phyloP scores from a whole-genome alignment of 331 rosid genomes.

The Telfairia occidentalis region DNA sequence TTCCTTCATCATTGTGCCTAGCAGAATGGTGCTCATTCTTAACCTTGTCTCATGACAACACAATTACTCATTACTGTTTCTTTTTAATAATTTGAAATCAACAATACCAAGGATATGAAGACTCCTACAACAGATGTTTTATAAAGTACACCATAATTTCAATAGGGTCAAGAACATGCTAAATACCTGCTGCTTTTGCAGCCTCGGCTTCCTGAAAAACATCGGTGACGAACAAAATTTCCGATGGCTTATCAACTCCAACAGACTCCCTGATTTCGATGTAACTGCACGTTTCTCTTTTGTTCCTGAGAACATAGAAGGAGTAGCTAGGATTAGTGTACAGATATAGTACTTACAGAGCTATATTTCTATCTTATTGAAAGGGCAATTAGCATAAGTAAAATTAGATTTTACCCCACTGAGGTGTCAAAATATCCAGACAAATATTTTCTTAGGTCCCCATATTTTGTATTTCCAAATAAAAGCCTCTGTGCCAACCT shows the following conservation, averaged over 20 bases:
- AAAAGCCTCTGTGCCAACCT: constrained; percentile 92
- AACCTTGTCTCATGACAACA: neutral
- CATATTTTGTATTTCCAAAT: constrained; percentile 75
- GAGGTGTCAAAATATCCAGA: constrained; percentile 88
- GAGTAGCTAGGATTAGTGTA: neutral
- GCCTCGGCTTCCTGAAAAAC: constrained; percentile 85
- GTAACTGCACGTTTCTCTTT: constrained; percentile 70
- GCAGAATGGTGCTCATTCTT: neutral
- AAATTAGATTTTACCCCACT: constrained; percentile 54
- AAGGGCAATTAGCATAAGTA: neutral
- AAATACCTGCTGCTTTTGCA: constrained; percentile 85
- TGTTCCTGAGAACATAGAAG: constrained; percentile 45
- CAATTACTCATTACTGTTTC: neutral
- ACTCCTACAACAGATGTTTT: neutral
- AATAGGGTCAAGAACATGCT: neutral
- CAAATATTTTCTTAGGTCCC: constrained; percentile 74
- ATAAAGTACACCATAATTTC: neutral
- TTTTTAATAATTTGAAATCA: neutral
- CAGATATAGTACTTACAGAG: neutral
- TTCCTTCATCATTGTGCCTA: neutral
- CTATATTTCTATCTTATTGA: neutral
- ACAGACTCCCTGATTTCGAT: constrained; percentile 60
- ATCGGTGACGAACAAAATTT: constrained; percentile 77
- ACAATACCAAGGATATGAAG: neutral
- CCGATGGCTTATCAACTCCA: constrained; percentile 80